A percentile compares a stretch with the other conserved stretches of the same genome.
phyloP scores from a whole-genome alignment of 2,329 filamentous ascomycete genomes.

The Bertia moriformis region DNA sequence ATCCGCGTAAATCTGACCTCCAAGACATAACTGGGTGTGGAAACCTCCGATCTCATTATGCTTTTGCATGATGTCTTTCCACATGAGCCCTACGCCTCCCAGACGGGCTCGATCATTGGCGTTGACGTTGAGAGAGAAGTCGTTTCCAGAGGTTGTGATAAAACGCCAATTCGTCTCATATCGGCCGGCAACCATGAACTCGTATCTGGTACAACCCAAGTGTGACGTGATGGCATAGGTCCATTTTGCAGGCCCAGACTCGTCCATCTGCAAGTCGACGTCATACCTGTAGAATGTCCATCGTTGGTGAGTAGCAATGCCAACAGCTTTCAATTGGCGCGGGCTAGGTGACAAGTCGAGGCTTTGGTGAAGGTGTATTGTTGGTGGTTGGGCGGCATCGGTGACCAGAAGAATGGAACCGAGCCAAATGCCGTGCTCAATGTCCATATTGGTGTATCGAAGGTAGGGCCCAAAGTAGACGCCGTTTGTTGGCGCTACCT shows the following conservation, averaged over 20 bases:
- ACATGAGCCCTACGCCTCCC: constrained; percentile 88
- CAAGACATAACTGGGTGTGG: constrained; percentile 80
- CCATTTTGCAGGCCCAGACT: constrained; percentile 70
- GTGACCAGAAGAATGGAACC: constrained; percentile 89
- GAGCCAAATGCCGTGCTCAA: constrained; percentile 79
- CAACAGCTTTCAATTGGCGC: constrained; percentile 66
- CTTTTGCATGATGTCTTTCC: constrained; percentile 97
- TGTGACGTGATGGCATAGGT: constrained; percentile 97
- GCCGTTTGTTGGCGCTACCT: constrained; percentile 80
- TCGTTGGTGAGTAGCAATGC: constrained; percentile 76
- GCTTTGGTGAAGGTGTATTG: constrained; percentile 87
- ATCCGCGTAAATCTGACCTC: constrained; percentile 91
- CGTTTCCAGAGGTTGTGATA: constrained; percentile 88
- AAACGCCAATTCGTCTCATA: constrained; percentile 90
- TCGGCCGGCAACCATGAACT: constrained; percentile 85
- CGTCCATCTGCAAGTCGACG: constrained; percentile 77
- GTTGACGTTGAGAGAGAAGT: constrained; percentile 78
- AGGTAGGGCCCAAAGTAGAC: constrained; percentile 97
- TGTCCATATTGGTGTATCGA: constrained; percentile 91
- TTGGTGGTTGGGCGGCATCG: constrained; percentile 80
- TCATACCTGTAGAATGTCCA: constrained; percentile 97
- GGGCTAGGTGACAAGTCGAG: constrained; percentile 84
- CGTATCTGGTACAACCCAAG: constrained; percentile 91
- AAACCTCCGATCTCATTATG: constrained; percentile 93
- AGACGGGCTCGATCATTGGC: constrained; percentile 73